A percentile compares a stretch with the other conserved stretches of the same genome.
Evolutionary conservation across 2,329 filamentous ascomycete genomes (phyloP).

Genomic region (Diaporthe humulicola): DNA sequence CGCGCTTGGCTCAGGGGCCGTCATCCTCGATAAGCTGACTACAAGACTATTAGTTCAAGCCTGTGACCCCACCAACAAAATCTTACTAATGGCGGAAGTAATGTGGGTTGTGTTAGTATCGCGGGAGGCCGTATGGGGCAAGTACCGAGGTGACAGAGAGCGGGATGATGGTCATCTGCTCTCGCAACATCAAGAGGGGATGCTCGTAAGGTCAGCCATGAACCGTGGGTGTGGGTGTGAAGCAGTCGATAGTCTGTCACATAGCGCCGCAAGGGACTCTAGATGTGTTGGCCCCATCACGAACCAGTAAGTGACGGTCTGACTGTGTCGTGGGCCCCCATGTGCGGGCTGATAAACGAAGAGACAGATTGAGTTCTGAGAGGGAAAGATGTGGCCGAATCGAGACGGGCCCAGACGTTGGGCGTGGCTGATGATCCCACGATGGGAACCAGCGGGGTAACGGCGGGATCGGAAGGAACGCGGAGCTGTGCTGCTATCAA

Average conservation of each 20-base stretch:
- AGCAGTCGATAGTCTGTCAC: slow-evolving; percentile 21
- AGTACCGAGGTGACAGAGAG: slow-evolving; percentile 3
- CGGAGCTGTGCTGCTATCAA: not conserved
- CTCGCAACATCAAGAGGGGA: not conserved
- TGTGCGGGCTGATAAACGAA: not conserved
- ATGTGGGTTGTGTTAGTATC: not conserved
- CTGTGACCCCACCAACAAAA: not conserved
- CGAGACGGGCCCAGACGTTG: slow-evolving; percentile 10
- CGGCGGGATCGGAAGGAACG: not conserved
- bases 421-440: slow-evolving; percentile 23
- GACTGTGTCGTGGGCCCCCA: slow-evolving; percentile 5
- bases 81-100: not conserved
- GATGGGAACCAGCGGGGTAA: slow-evolving; percentile 20
- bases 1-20: slow-evolving; percentile 6
- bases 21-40: slow-evolving; percentile 22
- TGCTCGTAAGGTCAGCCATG: not conserved
- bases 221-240: slow-evolving; percentile 10
- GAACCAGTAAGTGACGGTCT: not conserved
- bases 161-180: slow-evolving; percentile 17
- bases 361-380: slow-evolving; percentile 7
- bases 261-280: not conserved
- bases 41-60: slow-evolving; percentile 17
- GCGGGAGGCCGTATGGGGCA: not conserved
- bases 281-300: not conserved
- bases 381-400: slow-evolving; percentile 1